Evolutionary conservation across 805 yeast genomes (phyloP), one percentile per base, ranked within the genome.

Genomic region (Teunomyces aglyptinius): DNA sequence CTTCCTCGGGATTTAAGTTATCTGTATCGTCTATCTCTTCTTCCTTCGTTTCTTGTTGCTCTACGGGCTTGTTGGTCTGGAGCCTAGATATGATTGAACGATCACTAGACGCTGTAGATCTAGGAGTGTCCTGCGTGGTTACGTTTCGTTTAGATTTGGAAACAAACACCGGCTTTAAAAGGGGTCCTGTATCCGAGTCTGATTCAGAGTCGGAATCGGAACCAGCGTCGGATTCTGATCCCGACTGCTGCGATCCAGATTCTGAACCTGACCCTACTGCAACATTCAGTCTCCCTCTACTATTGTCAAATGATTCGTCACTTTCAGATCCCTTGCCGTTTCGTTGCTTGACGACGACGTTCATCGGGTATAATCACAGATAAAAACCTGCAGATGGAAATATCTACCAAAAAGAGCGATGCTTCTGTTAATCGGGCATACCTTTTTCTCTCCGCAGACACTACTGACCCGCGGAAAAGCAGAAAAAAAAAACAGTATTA

Each of bases 21-120:
- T 84, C 88, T 0, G 84, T 77, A 54, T 84, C 90, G 52, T 83
- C 86, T 0, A 59, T 47, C 5, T 61, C 64, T 24, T 53, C 60
- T 38, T 46, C 53, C 2, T 52, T 52, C 8, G 16, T 11, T 11
- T 20, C 39, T 13, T n/a, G 36, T 16, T 33, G n/a, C 18, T 36
- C 24, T n/a, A 22, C 39, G 16, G 39, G 27, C 15, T 12, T n/a
- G 28, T 20, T 6, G 10, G 20, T 22, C 12, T 36, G 28, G 20
- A 36, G 12, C 18, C 22, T 41, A 16, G 44, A 41, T 13, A 41
- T 41, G 22, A 41, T 32, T 10, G 44, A 20, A 6, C 28, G n/a
- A 12, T 36, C 33, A 13, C 6, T 6, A 6, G 16, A 16, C 6
- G 28, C 6, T 10, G 15, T 22, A 7, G 11, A 4, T 10, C 13